Conservation (phyloP, 140 eudicot species). For the Stevia rebaudiana region DNA sequence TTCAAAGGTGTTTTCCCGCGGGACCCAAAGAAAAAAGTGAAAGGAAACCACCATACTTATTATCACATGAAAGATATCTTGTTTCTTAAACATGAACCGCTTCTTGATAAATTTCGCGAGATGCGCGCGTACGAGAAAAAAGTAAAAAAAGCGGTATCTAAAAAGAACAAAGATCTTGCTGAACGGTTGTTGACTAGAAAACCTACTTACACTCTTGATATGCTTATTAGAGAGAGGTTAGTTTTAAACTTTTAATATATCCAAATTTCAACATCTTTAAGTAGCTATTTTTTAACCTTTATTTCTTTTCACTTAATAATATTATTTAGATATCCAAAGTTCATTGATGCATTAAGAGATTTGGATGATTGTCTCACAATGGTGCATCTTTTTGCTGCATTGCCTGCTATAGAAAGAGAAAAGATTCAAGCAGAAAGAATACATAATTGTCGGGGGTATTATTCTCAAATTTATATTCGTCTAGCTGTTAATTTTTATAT, state of each 20-base stretch:
- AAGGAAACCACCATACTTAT: slow-evolving; percentile 91
- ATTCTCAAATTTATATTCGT: background rate
- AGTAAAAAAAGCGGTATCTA: slow-evolving; percentile 65
- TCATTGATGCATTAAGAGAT: slow-evolving; percentile 84
- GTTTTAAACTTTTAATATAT: background rate
- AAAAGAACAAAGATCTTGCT: slow-evolving; percentile 82
- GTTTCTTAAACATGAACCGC: slow-evolving; percentile 78
- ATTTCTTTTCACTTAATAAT: background rate
- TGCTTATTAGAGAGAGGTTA: slow-evolving; percentile 75
- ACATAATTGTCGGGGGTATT: slow-evolving; percentile 79
- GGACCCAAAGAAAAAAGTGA: slow-evolving; percentile 94
- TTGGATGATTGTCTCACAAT: slow-evolving; percentile 86
- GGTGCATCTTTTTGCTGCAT: slow-evolving; percentile 89
- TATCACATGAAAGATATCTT: slow-evolving; percentile 78
- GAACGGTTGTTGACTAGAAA: slow-evolving; percentile 56
- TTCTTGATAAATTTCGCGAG: slow-evolving; percentile 65
- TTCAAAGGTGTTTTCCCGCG: slow-evolving; percentile 83
- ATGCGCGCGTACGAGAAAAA: slow-evolving; percentile 66
- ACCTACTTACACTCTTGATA: slow-evolving; percentile 70
- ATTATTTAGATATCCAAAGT: slow-evolving; percentile 68
- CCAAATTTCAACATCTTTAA: background rate
- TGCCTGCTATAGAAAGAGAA: slow-evolving; percentile 80
- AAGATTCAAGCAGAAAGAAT: slow-evolving; percentile 62
- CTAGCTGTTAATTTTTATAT: background rate
- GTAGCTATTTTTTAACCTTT: background rate